Base-by-base conservation (phyloP, 2,329 filamentous ascomycete species). In the Onygena corvina region DNA sequence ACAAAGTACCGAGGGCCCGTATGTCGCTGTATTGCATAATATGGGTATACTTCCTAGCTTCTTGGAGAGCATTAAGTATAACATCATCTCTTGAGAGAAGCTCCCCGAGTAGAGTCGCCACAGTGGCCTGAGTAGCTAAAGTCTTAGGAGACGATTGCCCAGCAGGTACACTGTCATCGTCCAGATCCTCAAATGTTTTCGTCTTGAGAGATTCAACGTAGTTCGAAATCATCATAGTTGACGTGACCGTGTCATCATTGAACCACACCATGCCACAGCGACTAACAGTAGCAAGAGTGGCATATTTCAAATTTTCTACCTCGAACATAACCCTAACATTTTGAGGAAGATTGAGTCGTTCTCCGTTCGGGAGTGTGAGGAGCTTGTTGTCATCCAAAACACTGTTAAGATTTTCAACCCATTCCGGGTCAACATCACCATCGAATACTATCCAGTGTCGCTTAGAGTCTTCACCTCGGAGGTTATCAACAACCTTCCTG, bases 211-310 rank as follows among this genome's bases (percentile, higher is more conserved):
- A 81, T 53, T 92, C 80, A 47, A 98, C 77, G 61, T 98, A 95
- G 67, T 96, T 86, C 54, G 80, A 75, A 34, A 96, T 83, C 80
- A 96, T 85, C 84, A 98, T 94, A 56, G 77, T 78, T 1, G 90
- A 79, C 27, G 87, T 90, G 34, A 99, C 90, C 23, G 89, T 96
- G 62, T 98, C 93, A 60, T 95, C 90, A 63, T 88, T 98, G 71
- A 96, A 98, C 92, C 92, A 99, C 11, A 99, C 93, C 92, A 99
- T 99, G 76, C 92, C 92, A 65, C 92, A 99, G 70, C 92, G 88
- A 81, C 86, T 93, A 62, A 99, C 92, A n/a, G 92, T 99, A 50
- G 92, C 92, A 38, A 98, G 78, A 0, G 92, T 99, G 31, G 92
- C 92, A 64, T 98, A 98, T 64, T 93, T 94, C 52, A 99, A 75